Evolutionary conservation across 352 stramenopile genomes (phyloP).

Genomic region (Phytophthora kernoviae): DNA sequence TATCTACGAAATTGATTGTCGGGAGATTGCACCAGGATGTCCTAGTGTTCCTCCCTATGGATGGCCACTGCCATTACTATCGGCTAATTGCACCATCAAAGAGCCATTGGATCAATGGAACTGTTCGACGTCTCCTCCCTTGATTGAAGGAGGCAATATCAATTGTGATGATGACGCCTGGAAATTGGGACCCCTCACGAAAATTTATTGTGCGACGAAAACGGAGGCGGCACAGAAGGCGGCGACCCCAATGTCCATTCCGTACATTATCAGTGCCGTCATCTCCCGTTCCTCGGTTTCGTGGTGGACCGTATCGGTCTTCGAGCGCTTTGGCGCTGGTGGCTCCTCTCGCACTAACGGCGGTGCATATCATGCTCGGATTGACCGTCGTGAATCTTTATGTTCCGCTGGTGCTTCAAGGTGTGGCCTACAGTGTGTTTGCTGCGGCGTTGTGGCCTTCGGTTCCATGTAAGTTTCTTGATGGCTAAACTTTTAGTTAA

Average conservation of each 20-base stretch:
- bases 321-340: constrained; percentile 83
- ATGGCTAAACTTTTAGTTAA: neutral
- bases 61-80: constrained; percentile 75
- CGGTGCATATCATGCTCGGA: constrained; percentile 88
- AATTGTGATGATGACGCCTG: constrained; percentile 79
- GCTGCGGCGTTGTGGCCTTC: constrained; percentile 93
- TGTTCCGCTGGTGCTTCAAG: constrained; percentile 88
- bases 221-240: constrained; percentile 63
- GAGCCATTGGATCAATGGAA: constrained; percentile 59
- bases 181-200: constrained; percentile 65
- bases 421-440: constrained; percentile 93
- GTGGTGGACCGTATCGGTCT: constrained; percentile 90
- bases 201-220: constrained; percentile 68
- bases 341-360: constrained; percentile 74
- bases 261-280: constrained; percentile 91
- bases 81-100: constrained; percentile 74
- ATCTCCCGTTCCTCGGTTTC: constrained; percentile 92
- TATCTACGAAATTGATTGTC: constrained; percentile 52
- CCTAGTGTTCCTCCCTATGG: constrained; percentile 72
- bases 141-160: constrained; percentile 74
- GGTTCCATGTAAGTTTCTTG: constrained; percentile 67
- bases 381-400: constrained; percentile 78
- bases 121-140: constrained; percentile 58
- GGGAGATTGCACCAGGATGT: constrained; percentile 48
- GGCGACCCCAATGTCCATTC: constrained; percentile 91